Evolutionary conservation across 2,329 filamentous ascomycete species (phyloP), one percentile per base, ranked within the genome.

Genomic region (Ascochyta lentis): DNA sequence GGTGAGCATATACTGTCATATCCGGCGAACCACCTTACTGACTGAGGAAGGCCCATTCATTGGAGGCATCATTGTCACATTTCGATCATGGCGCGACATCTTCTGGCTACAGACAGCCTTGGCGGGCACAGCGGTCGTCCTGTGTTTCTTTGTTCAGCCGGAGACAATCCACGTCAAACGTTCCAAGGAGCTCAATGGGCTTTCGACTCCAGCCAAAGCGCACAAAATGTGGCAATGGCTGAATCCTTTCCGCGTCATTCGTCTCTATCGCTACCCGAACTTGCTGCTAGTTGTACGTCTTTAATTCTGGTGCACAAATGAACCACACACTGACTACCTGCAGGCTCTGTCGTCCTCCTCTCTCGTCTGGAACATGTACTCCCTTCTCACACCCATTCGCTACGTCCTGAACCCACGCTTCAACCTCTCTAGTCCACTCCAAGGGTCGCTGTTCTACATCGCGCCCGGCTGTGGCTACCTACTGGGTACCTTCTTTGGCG

Each of bases 321-420:
- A 39, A 9, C 8, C 6, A n/a, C 16, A 29, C n/a, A 10, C 27
- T 58, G 19, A 61, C 31, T 7, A 13, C 16, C 15, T 24, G 22
- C 19, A 74, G 15, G 84, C 82, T 4, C 73, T 89, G 3, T 86
- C 85, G 2, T 86, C 83, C 41, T 83, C 82, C 0, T 81, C 83
- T 12, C 77, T 93, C 0, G 85, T 91, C 13, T 92, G 88, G 87
- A 91, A 92, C 72, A 90, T 92, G 79, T 90, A 90, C 72, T 82
- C 81, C 3, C 80, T 90, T 0, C 79, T 89, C 3, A 89, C 88
- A 0, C 86, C 86, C 0, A 89, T 91, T 51, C 86, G 89, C 19
- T 90, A 90, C 63, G 83, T 91, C 4, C 79, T 92, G 12, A 91
- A 92, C 65, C 89, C 89, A 0, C 86, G 89, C 22, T 92, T 92